These are phyloP conservation scores for Aspergillus bombycis DNA, from an alignment of 2,329 filamentous ascomycete species.

Conservation along the genomic window DNA sequence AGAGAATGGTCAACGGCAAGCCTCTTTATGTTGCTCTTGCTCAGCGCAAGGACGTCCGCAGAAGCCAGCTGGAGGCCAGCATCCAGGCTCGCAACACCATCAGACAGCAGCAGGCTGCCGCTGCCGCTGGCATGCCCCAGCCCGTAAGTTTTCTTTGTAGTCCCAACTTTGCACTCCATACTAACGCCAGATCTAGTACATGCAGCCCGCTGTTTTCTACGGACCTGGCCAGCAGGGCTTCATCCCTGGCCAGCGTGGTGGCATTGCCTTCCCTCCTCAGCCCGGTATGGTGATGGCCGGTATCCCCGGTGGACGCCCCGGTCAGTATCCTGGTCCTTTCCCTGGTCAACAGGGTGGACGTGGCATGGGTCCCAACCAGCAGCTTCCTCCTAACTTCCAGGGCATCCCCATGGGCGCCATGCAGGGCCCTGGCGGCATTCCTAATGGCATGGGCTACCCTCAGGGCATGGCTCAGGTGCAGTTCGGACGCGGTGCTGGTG, in stretches of 20 bases:
- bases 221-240: slow-evolving; percentile 68
- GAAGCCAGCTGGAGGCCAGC: slow-evolving; percentile 98
- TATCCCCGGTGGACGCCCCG: slow-evolving; percentile 79
- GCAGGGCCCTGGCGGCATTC: slow-evolving; percentile 68
- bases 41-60: slow-evolving; percentile 99
- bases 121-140: slow-evolving; percentile 82
- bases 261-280: slow-evolving; percentile 63
- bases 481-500: slow-evolving; percentile 68
- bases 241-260: slow-evolving; percentile 62
- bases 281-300: slow-evolving; percentile 57
- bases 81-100: slow-evolving; percentile 99
- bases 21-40: slow-evolving; percentile 96
- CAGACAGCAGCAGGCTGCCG: slow-evolving; percentile 95
- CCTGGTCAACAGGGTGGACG: slow-evolving; percentile 84
- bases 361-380: slow-evolving; percentile 78
- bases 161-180: not conserved
- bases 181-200: slow-evolving; percentile 59
- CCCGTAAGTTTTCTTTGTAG: slow-evolving; percentile 39
- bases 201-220: slow-evolving; percentile 92
- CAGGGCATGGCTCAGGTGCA: slow-evolving; percentile 82
- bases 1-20: slow-evolving; percentile 97
- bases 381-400: slow-evolving; percentile 87
- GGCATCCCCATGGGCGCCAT: slow-evolving; percentile 63
- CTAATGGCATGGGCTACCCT: slow-evolving; percentile 78
- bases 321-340: slow-evolving; percentile 81